These are phyloP conservation scores for Clonostachys rosea DNA, from an alignment of 2,329 filamentous ascomycete genomes.

Conservation along the genomic window DNA sequence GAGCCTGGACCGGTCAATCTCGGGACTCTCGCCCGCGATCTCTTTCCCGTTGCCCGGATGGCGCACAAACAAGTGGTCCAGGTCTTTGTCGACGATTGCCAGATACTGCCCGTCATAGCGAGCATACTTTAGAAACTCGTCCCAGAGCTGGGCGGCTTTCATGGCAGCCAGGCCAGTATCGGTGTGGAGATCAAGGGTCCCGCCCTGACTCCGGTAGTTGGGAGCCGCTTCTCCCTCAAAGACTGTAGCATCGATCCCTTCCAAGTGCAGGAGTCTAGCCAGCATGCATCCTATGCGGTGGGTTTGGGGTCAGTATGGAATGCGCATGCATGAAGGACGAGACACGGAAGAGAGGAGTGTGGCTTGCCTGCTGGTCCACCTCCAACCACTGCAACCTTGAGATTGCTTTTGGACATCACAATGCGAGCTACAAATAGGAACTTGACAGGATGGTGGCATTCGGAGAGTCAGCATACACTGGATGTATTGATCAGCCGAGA, in stretches of 20 bases:
- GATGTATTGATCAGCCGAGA: too few relatives aligned
- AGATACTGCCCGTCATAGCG: conserved; percentile 47
- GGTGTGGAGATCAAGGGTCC: conserved; percentile 49
- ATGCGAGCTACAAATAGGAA: too few relatives aligned
- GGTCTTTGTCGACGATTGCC: conserved; percentile 36
- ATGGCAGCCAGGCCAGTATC: conserved; percentile 44
- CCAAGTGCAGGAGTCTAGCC: conserved; percentile 44
- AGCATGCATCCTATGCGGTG: conserved; percentile 33
- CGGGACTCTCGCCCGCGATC: conserved; percentile 23
- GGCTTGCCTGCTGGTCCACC: conserved; percentile 12
- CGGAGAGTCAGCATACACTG: too few relatives aligned
- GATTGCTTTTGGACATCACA: too few relatives aligned
- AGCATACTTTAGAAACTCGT: conserved; percentile 41
- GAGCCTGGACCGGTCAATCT: conserved; percentile 46
- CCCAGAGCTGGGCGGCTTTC: conserved; percentile 41
- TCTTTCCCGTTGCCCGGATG: too few relatives aligned
- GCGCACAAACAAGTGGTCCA: conserved; percentile 23
- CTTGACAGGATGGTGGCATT: too few relatives aligned
- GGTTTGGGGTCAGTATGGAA: neutral
- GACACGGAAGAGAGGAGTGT: too few relatives aligned
- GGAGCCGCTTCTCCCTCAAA: conserved; percentile 42
- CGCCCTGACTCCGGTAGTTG: conserved; percentile 42
- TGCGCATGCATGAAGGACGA: neutral
- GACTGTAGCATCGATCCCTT: conserved; percentile 38
- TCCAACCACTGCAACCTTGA: too few relatives aligned